Percentiles rank a stretch among this genome's conserved stretches.
Evolutionary conservation across 164 flowering plant genomes (phyloP).

Genomic region (Chimonanthus praecox): DNA sequence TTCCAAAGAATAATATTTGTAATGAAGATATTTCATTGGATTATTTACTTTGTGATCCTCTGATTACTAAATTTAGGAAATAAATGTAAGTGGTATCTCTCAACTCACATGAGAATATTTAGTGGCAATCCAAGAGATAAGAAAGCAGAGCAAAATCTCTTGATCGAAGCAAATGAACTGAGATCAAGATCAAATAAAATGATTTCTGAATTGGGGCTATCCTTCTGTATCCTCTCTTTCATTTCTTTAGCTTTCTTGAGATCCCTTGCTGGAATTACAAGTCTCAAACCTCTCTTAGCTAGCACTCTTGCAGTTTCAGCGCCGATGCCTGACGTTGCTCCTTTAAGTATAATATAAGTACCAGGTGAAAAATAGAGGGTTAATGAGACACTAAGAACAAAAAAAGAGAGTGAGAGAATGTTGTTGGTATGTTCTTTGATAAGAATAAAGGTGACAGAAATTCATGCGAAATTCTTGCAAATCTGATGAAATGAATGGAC

Average conservation of each 20-base stretch:
- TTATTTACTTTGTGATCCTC: too few relatives aligned
- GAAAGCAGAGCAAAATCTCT: slow-evolving; percentile 63
- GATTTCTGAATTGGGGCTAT: slow-evolving; percentile 65
- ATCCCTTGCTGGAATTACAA: slow-evolving; percentile 84
- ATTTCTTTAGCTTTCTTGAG: slow-evolving; percentile 51
- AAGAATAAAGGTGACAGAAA: background rate
- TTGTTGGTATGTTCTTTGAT: background rate
- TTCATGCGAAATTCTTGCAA: too few relatives aligned
- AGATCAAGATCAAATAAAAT: slow-evolving; percentile 72
- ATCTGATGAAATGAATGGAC: too few relatives aligned
- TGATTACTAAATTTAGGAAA: background rate
- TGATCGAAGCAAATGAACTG: slow-evolving; percentile 76
- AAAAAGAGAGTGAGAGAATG: background rate
- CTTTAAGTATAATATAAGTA: slow-evolving; percentile 21
- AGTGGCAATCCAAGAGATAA: slow-evolving; percentile 74
- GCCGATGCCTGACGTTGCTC: slow-evolving; percentile 94
- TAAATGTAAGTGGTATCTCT: background rate
- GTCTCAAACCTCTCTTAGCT: slow-evolving; percentile 81
- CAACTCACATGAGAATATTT: slow-evolving; percentile 80
- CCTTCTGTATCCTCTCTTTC: slow-evolving; percentile 51
- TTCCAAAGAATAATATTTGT: too few relatives aligned
- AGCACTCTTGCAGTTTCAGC: slow-evolving; percentile 88
- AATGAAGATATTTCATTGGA: too few relatives aligned
- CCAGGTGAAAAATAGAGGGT: background rate
- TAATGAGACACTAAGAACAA: slow-evolving; percentile 3